Evolutionary conservation across 176 grass and related monocot species (phyloP).

Genomic region (Oryza coarctata): DNA sequence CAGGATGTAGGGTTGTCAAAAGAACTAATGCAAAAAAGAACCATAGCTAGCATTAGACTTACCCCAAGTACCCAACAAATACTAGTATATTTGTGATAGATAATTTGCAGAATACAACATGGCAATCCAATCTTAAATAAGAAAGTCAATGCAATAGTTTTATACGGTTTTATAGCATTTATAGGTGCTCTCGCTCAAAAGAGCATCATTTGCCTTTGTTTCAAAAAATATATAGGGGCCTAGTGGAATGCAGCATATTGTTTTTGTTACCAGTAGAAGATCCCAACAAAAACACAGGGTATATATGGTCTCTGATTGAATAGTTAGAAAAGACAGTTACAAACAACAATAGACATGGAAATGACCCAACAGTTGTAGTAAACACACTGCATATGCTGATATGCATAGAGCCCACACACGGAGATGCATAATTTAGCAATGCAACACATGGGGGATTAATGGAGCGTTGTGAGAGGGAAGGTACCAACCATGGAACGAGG

Average conservation of each 20-base stretch:
- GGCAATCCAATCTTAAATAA: not conserved
- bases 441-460: not conserved
- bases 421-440: not conserved
- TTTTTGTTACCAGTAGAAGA: not conserved
- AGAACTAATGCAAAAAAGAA: not conserved
- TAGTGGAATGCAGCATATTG: not conserved
- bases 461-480: not conserved
- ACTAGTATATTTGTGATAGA: not conserved
- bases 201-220: not conserved
- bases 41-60: not conserved
- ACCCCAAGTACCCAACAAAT: not conserved
- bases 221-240: not conserved
- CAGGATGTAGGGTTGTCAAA: not conserved
- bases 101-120: not conserved
- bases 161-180: not conserved
- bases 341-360: not conserved
- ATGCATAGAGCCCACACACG: not conserved
- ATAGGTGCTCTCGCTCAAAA: not conserved
- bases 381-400: not conserved
- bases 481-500: slow-evolving; percentile 55
- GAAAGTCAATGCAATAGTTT: not conserved
- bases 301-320: not conserved
- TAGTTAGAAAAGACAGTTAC: not conserved
- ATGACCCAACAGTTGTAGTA: not conserved
- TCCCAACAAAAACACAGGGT: not conserved